Conservation (phyloP, 1,139 yeast species). For the Arxiozyma bovina region DNA sequence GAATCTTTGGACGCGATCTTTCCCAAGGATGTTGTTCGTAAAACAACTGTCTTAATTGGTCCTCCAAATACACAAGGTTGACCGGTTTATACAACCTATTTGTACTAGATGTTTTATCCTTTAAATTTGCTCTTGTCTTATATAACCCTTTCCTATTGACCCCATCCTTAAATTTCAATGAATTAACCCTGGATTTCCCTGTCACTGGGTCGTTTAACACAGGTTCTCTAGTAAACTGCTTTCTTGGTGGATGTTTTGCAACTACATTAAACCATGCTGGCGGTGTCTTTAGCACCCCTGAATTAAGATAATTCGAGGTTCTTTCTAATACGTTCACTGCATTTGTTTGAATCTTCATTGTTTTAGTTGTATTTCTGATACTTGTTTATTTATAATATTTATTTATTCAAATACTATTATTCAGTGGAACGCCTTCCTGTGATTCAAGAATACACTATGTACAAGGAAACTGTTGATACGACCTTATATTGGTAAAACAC, state of each 20-base stretch:
- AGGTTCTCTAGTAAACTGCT: constrained; percentile 45
- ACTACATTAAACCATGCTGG: constrained; percentile 88
- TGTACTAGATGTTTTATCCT: constrained; percentile 30
- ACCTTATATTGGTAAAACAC: no score
- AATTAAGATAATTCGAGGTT: constrained; percentile 59
- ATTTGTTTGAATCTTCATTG: constrained; percentile 58
- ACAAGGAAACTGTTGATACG: not conserved
- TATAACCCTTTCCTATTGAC: constrained; percentile 27
- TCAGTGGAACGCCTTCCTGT: not conserved
- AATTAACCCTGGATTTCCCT: constrained; percentile 12
- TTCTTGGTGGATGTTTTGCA: constrained; percentile 68
- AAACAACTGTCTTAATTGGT: constrained; percentile 68
- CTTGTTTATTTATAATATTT: not conserved
- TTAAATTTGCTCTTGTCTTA: constrained; percentile 42
- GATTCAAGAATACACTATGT: no score
- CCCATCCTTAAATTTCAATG: constrained; percentile 9
- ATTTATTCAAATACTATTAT: not conserved
- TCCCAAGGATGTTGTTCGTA: constrained; percentile 98
- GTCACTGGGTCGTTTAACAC: constrained; percentile 34
- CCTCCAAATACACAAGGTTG: constrained; percentile 66
- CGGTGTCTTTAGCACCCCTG: constrained; percentile 55
- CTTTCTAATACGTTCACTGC: constrained; percentile 69
- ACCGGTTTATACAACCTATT: constrained; percentile 46
- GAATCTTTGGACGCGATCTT: constrained; percentile 79
- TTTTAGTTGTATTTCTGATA: not conserved